Base-by-base conservation (phyloP, 78 protist genomes). In the Dictyostelium citrinum region DNA sequence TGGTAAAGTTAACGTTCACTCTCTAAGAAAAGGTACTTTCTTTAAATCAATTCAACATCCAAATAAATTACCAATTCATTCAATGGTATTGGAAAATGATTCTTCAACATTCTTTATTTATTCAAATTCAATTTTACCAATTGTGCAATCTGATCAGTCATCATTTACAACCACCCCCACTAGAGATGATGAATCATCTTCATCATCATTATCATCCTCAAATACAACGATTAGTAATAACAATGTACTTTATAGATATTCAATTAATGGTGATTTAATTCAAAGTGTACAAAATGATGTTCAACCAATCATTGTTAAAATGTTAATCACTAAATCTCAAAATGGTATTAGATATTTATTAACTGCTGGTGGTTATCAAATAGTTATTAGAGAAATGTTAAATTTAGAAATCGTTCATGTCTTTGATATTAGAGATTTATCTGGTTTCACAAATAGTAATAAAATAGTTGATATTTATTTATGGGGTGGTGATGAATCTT, bases 361-460 rank as follows among this genome's bases (percentile, higher is more conserved):
- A 16, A 88, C 85, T 8, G 84, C 93, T 2, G 93, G 93, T 67
- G 85, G 85, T 20, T 88, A 88, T 27, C 93, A 88, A 67, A 88
- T 88, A 12, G 81, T 88, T 4, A 83, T 88, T 10, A 35, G 93
- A 16, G 93, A 88, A 11, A 24, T 76, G 55, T 31, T 88, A 17
- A 88, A 76, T 67, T 22, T 78, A 3, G 93, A 88, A 4, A 88
- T 88, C 29, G 81, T 88, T 16, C 85, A 78, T 35, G 77, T 88
- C 1, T 88, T 78, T 61, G 93, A 88, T 46, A 79, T 88, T 22
- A 12, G 93, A 31, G 83, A 88, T 68, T 60, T 88, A 20, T 76
- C 93, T 8, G 67, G 72, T 14, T 88, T 88, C 49, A 61, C 55
- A 20, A n/a, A 10, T n/a, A 67, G 55, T 58, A 88, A 88, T 68